Conservation (phyloP, 176 grass and related monocot genomes). For the Carex pumila region DNA sequence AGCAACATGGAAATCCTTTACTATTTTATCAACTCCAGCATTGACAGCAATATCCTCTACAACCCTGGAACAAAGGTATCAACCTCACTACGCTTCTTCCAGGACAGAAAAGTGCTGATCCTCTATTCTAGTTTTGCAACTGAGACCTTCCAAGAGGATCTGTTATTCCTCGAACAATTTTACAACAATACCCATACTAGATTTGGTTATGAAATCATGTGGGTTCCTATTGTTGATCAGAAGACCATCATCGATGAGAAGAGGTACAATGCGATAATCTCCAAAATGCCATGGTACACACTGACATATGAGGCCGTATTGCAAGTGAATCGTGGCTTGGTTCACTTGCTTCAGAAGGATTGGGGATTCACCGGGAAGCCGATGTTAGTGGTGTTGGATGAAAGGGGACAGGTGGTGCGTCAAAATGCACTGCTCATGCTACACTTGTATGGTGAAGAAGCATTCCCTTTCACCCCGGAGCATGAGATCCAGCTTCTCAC, state of each 20-base stretch:
- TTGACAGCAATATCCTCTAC: conserved; percentile 7
- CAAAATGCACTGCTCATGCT: neutral
- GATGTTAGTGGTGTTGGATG: neutral
- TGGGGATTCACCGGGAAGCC: conserved; percentile 9
- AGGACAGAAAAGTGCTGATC: neutral
- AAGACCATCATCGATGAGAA: neutral
- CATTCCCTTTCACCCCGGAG: conserved; percentile 3
- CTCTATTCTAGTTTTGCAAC: conserved; percentile 3
- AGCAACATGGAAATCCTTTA: conserved; percentile 17
- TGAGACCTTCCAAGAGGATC: neutral
- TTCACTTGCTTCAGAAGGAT: neutral
- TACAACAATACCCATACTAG: neutral
- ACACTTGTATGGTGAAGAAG: neutral
- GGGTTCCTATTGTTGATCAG: neutral
- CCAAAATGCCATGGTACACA: conserved; percentile 3
- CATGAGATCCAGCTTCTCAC: neutral
- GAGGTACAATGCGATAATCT: neutral
- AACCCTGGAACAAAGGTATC: neutral
- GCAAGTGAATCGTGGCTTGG: neutral
- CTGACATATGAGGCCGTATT: conserved; percentile 1
- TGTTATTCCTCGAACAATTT: neutral
- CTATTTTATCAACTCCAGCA: neutral
- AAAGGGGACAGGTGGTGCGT: neutral
- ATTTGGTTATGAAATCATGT: neutral
- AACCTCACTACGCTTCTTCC: conserved; percentile 4